Evolutionary conservation across 2,329 filamentous ascomycete genomes (phyloP).

Genomic region (Microdochium bolleyi): DNA sequence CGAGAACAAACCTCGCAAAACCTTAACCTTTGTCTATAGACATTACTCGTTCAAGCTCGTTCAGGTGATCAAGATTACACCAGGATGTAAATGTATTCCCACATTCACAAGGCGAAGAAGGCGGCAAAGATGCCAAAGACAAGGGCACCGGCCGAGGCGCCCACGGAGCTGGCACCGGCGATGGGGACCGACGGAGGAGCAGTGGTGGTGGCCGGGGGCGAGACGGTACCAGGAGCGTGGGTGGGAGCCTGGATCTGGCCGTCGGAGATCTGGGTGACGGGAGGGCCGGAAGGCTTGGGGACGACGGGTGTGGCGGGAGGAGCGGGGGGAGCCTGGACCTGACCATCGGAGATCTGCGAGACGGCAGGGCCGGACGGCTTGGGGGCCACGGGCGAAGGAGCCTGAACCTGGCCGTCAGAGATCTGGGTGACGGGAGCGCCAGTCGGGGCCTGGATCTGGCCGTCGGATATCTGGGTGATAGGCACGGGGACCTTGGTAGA

Average conservation of each 20-base stretch:
- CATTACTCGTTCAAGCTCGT: no score
- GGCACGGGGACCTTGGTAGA: slow-evolving; percentile 34
- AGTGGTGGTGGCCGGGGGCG: slow-evolving; percentile 7
- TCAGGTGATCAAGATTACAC: neutral
- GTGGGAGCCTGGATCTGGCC: slow-evolving; percentile 2
- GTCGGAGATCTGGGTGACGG: slow-evolving; percentile 1
- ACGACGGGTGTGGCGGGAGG: neutral
- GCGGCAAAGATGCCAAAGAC: slow-evolving; percentile 23
- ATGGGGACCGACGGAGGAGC: slow-evolving; percentile 15
- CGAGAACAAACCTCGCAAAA: neutral
- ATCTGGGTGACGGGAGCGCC: slow-evolving; percentile 27
- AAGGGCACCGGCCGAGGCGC: slow-evolving; percentile 24
- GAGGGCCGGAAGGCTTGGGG: neutral
- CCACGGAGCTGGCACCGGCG: slow-evolving; percentile 19
- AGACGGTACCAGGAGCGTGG: neutral
- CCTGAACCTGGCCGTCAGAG: slow-evolving; percentile 36
- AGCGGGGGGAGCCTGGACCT: slow-evolving; percentile 1
- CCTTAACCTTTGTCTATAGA: no score
- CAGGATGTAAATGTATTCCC: neutral
- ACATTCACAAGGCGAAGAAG: slow-evolving; percentile 24
- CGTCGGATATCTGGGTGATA: slow-evolving; percentile 42
- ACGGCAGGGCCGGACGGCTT: slow-evolving; percentile 5
- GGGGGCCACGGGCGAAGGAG: slow-evolving; percentile 7
- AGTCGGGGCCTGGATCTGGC: slow-evolving; percentile 36
- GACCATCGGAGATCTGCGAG: slow-evolving; percentile 4